Evolutionary conservation across 495 filamentous ascomycete genomes (phyloP).

Genomic region (Bryoglossum gracile): DNA sequence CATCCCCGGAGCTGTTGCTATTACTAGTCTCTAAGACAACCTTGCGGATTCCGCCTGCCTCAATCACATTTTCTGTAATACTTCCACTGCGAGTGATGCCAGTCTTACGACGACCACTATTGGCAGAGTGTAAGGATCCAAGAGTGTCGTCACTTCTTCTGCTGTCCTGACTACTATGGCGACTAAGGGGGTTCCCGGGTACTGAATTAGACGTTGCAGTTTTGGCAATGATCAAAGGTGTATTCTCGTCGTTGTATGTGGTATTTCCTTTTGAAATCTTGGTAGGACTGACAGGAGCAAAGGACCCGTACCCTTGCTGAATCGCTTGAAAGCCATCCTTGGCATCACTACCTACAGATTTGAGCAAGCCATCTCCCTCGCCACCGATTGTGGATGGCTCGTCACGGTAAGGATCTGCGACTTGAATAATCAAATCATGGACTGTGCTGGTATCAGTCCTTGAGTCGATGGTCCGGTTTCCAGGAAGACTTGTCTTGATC

Average conservation of each 20-base stretch:
- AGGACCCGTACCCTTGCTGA: conserved; percentile 57
- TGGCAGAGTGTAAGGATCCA: conserved; percentile 34
- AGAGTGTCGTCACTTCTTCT: conserved; percentile 36
- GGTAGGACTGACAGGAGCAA: conserved; percentile 1
- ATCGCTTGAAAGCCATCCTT: conserved; percentile 66
- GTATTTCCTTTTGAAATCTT: not conserved
- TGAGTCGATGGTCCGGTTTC: not conserved
- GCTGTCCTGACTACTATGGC: conserved; percentile 30
- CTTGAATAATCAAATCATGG: conserved; percentile 11
- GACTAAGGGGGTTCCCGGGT: not conserved
- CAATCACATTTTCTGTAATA: conserved; percentile 82
- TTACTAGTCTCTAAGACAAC: conserved; percentile 53
- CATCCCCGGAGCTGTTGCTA: conserved; percentile 14
- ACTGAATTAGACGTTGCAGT: conserved; percentile 1
- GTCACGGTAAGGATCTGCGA: conserved; percentile 21
- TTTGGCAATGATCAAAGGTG: not conserved
- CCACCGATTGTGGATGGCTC: conserved; percentile 35
- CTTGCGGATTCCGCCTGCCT: conserved; percentile 76
- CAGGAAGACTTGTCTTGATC: conserved; percentile 59
- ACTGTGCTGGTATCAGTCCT: conserved; percentile 11
- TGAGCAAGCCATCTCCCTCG: conserved; percentile 44
- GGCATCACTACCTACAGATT: conserved; percentile 41
- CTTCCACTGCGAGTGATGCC: conserved; percentile 69
- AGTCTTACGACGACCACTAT: conserved; percentile 31
- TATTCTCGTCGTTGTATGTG: not conserved